Evolutionary conservation across 1,284 basidiomycete species (phyloP).

Genomic region (Inonotus hispidus): DNA sequence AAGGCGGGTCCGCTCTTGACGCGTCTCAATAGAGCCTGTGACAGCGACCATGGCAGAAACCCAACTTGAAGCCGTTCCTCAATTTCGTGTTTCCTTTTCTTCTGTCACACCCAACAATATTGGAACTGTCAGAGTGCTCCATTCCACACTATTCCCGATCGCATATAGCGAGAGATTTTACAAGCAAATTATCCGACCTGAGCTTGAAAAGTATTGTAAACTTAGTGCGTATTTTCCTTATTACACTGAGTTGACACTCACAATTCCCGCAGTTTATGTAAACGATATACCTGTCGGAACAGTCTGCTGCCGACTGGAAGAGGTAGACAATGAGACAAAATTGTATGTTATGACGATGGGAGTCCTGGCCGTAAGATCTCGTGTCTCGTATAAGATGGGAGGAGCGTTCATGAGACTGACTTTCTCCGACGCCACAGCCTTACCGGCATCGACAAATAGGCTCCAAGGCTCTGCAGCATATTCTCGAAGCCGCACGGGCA

Average conservation of each 20-base stretch:
- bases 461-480: conserved; percentile 57
- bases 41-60: neutral
- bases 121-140: conserved; percentile 75
- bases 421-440: conserved; percentile 41
- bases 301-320: conserved; percentile 74
- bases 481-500: conserved; percentile 55
- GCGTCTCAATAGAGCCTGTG: neutral
- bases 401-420: conserved; percentile 13
- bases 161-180: conserved; percentile 82
- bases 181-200: conserved; percentile 60
- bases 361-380: conserved; percentile 61
- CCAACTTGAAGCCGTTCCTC: conserved; percentile 8
- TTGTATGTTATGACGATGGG: conserved; percentile 85
- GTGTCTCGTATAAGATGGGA: conserved; percentile 10
- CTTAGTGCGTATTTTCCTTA: conserved; percentile 43
- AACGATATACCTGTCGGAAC: conserved; percentile 82
- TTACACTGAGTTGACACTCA: neutral
- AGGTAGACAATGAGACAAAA: conserved; percentile 43
- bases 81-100: conserved; percentile 57
- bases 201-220: conserved; percentile 76
- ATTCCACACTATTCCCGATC: conserved; percentile 75
- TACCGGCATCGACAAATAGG: conserved; percentile 72
- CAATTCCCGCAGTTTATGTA: conserved; percentile 62
- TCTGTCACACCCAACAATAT: conserved; percentile 74
- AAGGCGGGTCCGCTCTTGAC: neutral